A percentile compares a stretch with the other conserved stretches of the same genome.
Conservation (phyloP, 768 basidiomycete species). For the Lyophyllum shimeji region DNA sequence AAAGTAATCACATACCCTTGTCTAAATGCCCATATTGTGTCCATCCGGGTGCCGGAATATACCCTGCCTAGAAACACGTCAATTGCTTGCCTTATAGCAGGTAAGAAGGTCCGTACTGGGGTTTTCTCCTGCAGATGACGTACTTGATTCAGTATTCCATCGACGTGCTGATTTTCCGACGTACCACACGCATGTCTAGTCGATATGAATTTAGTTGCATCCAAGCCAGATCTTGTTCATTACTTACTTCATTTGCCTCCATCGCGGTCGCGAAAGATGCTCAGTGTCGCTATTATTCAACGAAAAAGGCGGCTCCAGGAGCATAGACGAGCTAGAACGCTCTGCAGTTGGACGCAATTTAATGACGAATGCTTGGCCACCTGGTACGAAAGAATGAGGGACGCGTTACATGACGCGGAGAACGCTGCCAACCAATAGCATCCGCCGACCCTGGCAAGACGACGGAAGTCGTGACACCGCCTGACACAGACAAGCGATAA, state of each 20-base stretch:
- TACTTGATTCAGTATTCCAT: neutral
- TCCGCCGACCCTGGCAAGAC: constrained; percentile 73
- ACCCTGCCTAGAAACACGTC: constrained; percentile 26
- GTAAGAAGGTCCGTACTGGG: constrained; percentile 36
- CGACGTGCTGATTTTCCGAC: constrained; percentile 19
- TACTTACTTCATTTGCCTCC: constrained; percentile 77
- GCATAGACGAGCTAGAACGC: constrained; percentile 68
- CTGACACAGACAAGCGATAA: constrained; percentile 64
- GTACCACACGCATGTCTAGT: constrained; percentile 56
- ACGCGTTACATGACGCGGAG: neutral
- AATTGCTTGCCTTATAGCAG: constrained; percentile 9
- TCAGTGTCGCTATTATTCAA: constrained; percentile 53
- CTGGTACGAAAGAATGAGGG: constrained; percentile 27
- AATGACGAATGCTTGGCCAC: constrained; percentile 75
- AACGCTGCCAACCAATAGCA: constrained; percentile 48
- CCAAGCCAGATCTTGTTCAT: neutral
- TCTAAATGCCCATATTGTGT: constrained; percentile 68
- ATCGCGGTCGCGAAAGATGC: constrained; percentile 48
- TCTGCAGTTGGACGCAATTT: constrained; percentile 75
- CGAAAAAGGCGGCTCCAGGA: constrained; percentile 74
- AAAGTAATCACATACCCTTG: constrained; percentile 42
- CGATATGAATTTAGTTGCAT: neutral
- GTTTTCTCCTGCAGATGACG: constrained; percentile 45
- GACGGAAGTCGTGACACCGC: constrained; percentile 77
- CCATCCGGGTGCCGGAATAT: constrained; percentile 58